These are phyloP conservation scores for Arctium lappa DNA, from an alignment of 129 eudicot genomes.

Conservation along the genomic window DNA sequence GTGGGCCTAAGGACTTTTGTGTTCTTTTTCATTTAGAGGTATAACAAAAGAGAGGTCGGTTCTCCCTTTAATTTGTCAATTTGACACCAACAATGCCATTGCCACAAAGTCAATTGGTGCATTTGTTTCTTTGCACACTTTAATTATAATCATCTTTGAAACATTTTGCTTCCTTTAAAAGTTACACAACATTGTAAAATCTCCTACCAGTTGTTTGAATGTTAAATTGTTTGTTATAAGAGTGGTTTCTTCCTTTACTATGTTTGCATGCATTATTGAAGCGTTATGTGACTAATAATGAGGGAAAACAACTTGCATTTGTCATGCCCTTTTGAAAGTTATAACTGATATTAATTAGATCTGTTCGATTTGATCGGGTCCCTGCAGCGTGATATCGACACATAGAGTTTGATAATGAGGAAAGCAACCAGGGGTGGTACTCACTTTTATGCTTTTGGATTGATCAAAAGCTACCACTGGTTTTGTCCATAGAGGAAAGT, in stretches of 20 bases:
- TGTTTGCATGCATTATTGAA: not conserved
- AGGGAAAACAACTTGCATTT: not conserved
- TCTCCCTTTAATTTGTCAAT: conserved; percentile 8
- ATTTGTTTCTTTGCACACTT: conserved; percentile 15
- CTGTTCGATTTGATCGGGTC: not conserved
- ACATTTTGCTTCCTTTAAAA: not conserved
- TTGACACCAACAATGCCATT: conserved; percentile 9
- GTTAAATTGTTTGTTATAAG: conserved; percentile 12
- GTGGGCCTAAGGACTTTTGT: conserved; percentile 11
- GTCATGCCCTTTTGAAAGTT: not conserved
- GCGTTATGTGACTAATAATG: conserved; percentile 10
- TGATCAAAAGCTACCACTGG: not conserved
- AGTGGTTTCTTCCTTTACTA: conserved; percentile 12
- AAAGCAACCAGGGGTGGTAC: conserved; percentile 9
- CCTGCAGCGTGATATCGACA: conserved; percentile 13
- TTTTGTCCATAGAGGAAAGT: conserved; percentile 17
- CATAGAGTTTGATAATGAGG: conserved; percentile 5
- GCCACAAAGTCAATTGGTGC: conserved; percentile 12
- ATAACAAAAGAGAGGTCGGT: conserved; percentile 14
- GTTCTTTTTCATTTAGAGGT: not conserved
- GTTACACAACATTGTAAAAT: conserved; percentile 16
- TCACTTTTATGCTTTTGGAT: conserved; percentile 12
- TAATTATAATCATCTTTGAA: not conserved
- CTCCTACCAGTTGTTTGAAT: conserved; percentile 39
- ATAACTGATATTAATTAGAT: not conserved